Conservation (phyloP, 768 basidiomycete species). For the Trametes elegans region DNA sequence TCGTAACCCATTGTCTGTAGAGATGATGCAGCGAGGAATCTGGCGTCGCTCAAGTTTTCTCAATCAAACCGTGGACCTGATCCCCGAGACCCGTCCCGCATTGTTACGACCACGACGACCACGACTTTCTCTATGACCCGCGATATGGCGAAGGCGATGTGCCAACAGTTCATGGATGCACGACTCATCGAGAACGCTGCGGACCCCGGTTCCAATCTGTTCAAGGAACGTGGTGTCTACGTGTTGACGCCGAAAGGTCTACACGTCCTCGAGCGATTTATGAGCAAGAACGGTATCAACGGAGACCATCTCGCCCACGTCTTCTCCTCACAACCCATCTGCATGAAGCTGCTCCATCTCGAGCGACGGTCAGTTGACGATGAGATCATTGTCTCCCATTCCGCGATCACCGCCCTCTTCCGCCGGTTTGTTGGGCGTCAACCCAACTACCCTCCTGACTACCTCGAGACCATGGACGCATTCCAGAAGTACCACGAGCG, state of each 20-base stretch:
- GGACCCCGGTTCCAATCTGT: constrained; percentile 82
- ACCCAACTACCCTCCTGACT: constrained; percentile 69
- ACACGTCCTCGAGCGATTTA: constrained; percentile 98
- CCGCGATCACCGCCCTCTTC: constrained; percentile 93
- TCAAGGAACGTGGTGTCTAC: constrained; percentile 98
- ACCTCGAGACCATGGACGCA: constrained; percentile 50
- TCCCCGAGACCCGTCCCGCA: constrained; percentile 95
- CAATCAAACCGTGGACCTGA: constrained; percentile 98
- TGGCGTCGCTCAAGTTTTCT: constrained; percentile 95
- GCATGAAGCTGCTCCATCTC: constrained; percentile 95
- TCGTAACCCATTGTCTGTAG: constrained; percentile 40
- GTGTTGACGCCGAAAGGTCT: constrained; percentile 96
- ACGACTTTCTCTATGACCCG: constrained; percentile 99
- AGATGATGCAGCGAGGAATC: constrained; percentile 91
- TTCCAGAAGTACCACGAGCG: constrained; percentile 78
- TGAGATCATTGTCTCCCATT: constrained; percentile 94
- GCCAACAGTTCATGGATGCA: constrained; percentile 99
- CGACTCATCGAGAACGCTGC: constrained; percentile 96
- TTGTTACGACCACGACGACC: constrained; percentile 98
- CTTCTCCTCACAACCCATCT: constrained; percentile 91
- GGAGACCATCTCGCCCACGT: constrained; percentile 89
- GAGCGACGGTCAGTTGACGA: constrained; percentile 91
- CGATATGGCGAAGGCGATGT: constrained; percentile 99
- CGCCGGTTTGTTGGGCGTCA: constrained; percentile 89
- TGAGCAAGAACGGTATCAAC: constrained; percentile 98